These are phyloP conservation scores for Lachnellula hyalina DNA, from an alignment of 2,329 filamentous ascomycete genomes.

Conservation along the genomic window DNA sequence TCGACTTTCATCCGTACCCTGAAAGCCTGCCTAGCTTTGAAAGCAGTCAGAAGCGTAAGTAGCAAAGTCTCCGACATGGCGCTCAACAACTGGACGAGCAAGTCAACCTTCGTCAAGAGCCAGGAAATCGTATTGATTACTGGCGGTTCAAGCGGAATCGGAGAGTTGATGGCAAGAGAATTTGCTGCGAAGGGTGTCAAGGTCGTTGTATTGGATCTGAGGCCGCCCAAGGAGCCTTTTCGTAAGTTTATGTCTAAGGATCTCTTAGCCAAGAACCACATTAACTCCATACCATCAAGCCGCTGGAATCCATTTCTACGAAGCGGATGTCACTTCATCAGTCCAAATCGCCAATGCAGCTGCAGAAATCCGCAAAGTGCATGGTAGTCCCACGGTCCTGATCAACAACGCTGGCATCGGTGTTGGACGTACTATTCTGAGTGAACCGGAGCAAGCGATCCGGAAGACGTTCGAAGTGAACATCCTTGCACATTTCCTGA, in stretches of 20 bases:
- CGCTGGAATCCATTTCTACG: constrained; percentile 56
- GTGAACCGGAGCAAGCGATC: constrained; percentile 48
- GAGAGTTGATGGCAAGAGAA: constrained; percentile 56
- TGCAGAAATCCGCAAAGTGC: constrained; percentile 43
- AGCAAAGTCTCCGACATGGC: constrained; percentile 45
- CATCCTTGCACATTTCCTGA: constrained; percentile 59
- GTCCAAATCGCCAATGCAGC: constrained; percentile 48
- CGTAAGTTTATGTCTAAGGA: constrained; percentile 12
- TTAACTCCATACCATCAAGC: constrained; percentile 27
- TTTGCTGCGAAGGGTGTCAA: constrained; percentile 59
- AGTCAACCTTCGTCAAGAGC: constrained; percentile 54
- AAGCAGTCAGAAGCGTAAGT: constrained; percentile 44
- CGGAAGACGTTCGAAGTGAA: constrained; percentile 68
- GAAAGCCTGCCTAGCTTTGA: constrained; percentile 41
- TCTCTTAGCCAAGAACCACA: background rate
- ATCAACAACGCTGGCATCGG: constrained; percentile 68
- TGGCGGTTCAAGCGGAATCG: constrained; percentile 69
- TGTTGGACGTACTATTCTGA: constrained; percentile 54
- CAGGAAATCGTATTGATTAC: constrained; percentile 69
- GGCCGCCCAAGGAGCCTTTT: constrained; percentile 39
- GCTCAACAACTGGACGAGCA: constrained; percentile 45
- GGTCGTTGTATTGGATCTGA: constrained; percentile 66
- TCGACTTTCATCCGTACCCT: constrained; percentile 15
- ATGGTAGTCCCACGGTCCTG: constrained; percentile 63
- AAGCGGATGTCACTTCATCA: constrained; percentile 61